These are phyloP conservation scores for Raphanus sativus DNA, from an alignment of 345 rosid genomes.

Conservation along the genomic window DNA sequence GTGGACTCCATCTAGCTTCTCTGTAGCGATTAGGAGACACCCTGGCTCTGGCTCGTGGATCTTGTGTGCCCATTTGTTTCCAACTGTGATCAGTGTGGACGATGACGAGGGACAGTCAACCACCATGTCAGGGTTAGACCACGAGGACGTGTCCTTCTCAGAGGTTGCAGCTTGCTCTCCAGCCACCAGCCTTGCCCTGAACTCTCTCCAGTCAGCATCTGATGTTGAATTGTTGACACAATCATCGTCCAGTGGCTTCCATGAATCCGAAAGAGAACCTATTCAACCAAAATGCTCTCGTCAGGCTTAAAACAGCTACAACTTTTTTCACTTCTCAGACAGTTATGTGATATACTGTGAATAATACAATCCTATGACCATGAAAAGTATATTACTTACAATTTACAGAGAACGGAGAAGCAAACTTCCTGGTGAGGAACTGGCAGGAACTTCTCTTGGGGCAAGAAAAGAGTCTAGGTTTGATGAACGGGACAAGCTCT, in stretches of 20 bases:
- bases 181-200: conserved; percentile 76
- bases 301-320: not conserved
- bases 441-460: conserved; percentile 45
- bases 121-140: conserved; percentile 32
- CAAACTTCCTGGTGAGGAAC: conserved; percentile 37
- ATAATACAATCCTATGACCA: not conserved
- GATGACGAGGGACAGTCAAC: conserved; percentile 39
- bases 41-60: conserved; percentile 83
- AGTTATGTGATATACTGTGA: not conserved
- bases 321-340: not conserved
- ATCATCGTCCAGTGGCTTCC: conserved; percentile 43
- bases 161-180: conserved; percentile 45
- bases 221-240: conserved; percentile 20
- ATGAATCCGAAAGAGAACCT: conserved; percentile 58
- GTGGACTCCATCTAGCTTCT: conserved; percentile 84
- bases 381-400: conserved; percentile 42
- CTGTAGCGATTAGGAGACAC: conserved; percentile 79
- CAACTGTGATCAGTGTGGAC: conserved; percentile 37
- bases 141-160: conserved; percentile 36
- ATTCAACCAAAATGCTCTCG: conserved; percentile 16
- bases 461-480: conserved; percentile 41
- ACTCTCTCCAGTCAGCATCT: conserved; percentile 70
- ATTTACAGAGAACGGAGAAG: conserved; percentile 42
- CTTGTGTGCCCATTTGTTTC: conserved; percentile 80
- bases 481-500: conserved; percentile 47